Evolutionary conservation across 1,284 basidiomycete species (phyloP).

Genomic region (Austroboletus olivaceoglutinosus): DNA sequence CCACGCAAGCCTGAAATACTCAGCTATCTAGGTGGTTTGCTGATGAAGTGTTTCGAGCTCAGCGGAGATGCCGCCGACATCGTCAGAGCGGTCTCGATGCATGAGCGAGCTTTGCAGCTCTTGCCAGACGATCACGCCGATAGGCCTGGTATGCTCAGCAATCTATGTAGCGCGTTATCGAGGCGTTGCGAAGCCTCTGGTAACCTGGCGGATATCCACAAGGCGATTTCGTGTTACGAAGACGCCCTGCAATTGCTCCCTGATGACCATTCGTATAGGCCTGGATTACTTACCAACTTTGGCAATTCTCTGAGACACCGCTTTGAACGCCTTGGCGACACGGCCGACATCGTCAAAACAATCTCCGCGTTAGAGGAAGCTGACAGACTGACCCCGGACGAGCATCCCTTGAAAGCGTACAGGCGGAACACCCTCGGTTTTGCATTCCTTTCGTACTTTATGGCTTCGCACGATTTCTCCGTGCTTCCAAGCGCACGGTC

Average conservation of each 20-base stretch:
- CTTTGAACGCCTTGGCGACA: neutral
- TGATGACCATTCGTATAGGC: neutral
- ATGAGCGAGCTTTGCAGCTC: neutral
- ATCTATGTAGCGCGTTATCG: neutral
- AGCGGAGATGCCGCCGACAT: neutral
- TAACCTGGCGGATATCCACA: neutral
- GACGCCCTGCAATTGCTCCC: neutral
- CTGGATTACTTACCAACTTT: neutral
- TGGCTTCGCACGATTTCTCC: neutral
- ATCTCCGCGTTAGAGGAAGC: neutral
- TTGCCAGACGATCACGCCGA: neutral
- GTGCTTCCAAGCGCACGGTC: neutral
- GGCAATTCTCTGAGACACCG: neutral
- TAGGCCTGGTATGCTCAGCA: neutral
- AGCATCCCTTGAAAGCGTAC: neutral
- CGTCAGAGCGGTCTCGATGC: neutral
- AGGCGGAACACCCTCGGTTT: neutral
- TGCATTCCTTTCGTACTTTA: neutral
- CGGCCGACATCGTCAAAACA: neutral
- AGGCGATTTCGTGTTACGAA: neutral
- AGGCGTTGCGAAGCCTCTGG: neutral
- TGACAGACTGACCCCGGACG: neutral
- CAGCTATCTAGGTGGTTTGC: neutral
- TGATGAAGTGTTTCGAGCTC: neutral
- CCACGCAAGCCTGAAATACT: neutral